Evolutionary conservation across 2,329 filamentous ascomycete species (phyloP), one percentile per base, ranked within the genome.

Genomic region (Chaetomium sp.): DNA sequence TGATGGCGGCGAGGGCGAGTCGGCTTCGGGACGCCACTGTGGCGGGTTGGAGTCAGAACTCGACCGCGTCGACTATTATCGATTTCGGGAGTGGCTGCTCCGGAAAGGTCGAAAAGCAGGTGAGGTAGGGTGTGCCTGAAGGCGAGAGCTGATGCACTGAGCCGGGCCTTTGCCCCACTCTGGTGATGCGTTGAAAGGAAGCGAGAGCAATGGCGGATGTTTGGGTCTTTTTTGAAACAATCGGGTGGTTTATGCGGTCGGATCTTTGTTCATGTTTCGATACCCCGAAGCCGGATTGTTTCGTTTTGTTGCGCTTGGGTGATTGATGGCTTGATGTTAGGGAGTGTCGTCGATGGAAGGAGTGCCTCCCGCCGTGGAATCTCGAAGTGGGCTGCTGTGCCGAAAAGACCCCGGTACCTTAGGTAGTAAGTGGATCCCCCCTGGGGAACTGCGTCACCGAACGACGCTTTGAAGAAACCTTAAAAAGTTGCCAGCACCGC

Each of bases 1-100:
- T 78, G 76, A 81, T 80, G 72, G 87, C 80, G 77, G 84, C 83
- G 69, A 79, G 78, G 65, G 81, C 77, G 74, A 83, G 80, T 67
- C 87, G 72, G 57, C 81, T 82, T 76, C 84, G 81, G 74, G 81
- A 85, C 77, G 68, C 71, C 72, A 72, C 60, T 54, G 57, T 69
- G 63, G 10, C 55, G n/a, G 51, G 2, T 49, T 59, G 49, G 49
- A 6, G 3, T 47, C 23, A 25, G 16, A 42, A n/a, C 33, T 25
- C 3, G 23, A 13, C 19, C 21, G 54, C 47, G 23, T 47, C 8
- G 23, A 2, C 4, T 23, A 16, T 50, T 16, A 16, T 50, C 47
- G 23, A 6, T 27, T 50, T 27, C 10, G 7, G 7, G 10, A 5
- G 21, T 10, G 47, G 4, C 4, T 49, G 47, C 21, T 4, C 7